Base-by-base conservation (phyloP, 2,329 filamentous ascomycete species). In the Epichloe sibirici region DNA sequence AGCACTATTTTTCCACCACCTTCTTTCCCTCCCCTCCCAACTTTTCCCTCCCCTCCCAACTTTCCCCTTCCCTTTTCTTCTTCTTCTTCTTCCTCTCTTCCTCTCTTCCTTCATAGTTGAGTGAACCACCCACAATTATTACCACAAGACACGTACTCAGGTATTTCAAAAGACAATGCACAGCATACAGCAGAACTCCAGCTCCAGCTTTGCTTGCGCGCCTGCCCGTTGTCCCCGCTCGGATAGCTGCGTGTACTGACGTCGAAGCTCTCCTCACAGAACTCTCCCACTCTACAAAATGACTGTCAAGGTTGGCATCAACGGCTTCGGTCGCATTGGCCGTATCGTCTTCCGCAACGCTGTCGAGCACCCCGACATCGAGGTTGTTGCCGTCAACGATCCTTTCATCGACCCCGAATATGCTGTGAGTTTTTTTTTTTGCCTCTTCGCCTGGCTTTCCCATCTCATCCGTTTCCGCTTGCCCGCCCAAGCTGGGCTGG, bases 291-390 rank as follows among this genome's bases (percentile, higher is more conserved):
- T 55, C 55, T 51, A 56, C 65, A 68, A 59, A 63, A 72, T 72
- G 70, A 65, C 69, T 70, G 71, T 78, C 71, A 82, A 94, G 83
- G 88, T 94, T 71, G 90, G 90, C 74, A 96, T 95, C 86, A 97
- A 96, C 86, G 91, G 93, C 75, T 98, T 98, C 81, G 93, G 93
- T 79, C 90, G 93, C 76, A 98, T 98, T 76, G 93, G 93, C 69
- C 88, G 93, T 74, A 96, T 98, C 74, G 85, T 97, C 80, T 93
- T 97, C 87, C 89, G 91, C 79, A 97, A 96, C 79, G 88, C 91
- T 67, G 72, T 94, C 70, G 86, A 94, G 83, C 86, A 91, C 77
- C 74, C 80, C 66, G 86, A 94, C 56, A 87, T 97, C 70, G 81
- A 95, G 67, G 80, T 98, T 66, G 89, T 96, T 67, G 91, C 93